These are phyloP conservation scores for Akanthomyces uredinophilus DNA, from an alignment of 2,329 filamentous ascomycete species.

Conservation along the genomic window DNA sequence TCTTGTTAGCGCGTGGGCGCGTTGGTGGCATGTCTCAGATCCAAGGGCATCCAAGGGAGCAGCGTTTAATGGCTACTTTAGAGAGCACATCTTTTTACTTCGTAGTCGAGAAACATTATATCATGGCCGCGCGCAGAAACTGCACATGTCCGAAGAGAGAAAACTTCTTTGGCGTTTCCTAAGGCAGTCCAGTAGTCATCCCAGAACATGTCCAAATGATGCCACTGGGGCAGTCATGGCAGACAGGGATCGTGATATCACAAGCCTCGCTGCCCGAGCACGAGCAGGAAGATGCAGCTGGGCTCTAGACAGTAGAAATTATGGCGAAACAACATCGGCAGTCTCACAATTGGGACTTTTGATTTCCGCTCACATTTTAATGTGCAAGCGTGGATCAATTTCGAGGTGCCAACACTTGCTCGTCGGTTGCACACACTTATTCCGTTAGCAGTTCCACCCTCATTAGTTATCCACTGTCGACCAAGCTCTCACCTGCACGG, in stretches of 20 bases:
- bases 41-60: background rate
- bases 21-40: background rate
- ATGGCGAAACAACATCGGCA: background rate
- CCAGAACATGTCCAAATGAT: background rate
- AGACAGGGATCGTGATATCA: constrained; percentile 12
- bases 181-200: background rate
- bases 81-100: too few species aligned
- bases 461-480: constrained; percentile 4
- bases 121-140: too few species aligned
- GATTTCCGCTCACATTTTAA: too few species aligned
- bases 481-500: constrained; percentile 19
- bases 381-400: too few species aligned
- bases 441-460: constrained; percentile 8
- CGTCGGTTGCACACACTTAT: background rate
- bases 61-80: too few species aligned
- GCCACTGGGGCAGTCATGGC: background rate
- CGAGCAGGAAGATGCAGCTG: background rate
- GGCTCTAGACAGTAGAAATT: background rate
- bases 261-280: constrained; percentile 2
- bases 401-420: background rate
- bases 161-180: background rate
- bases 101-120: too few species aligned
- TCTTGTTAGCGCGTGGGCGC: background rate
- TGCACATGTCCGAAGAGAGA: too few species aligned
- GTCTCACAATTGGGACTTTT: too few species aligned